Evolutionary conservation across 306 rosid genomes (phyloP).

Genomic region (Rosa multiflora): DNA sequence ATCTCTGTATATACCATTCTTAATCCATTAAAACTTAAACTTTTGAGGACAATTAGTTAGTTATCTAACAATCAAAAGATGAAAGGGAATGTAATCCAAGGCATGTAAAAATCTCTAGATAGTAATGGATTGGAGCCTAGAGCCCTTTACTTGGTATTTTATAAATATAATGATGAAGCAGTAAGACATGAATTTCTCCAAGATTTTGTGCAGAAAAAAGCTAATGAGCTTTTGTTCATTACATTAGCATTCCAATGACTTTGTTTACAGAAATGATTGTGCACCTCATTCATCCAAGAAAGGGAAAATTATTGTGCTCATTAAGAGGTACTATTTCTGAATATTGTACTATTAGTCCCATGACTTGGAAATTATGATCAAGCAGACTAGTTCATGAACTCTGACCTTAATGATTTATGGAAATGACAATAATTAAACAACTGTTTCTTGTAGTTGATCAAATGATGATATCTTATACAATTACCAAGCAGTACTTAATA

Average conservation of each 20-base stretch:
- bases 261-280: neutral
- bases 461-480: neutral
- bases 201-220: neutral
- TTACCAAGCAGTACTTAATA: neutral
- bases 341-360: neutral
- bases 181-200: neutral
- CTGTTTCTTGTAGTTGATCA: neutral
- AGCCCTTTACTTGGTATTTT: neutral
- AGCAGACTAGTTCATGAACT: neutral
- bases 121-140: neutral
- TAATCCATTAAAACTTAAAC: neutral
- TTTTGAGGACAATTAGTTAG: neutral
- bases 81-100: neutral
- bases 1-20: neutral
- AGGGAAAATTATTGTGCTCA: neutral
- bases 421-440: neutral
- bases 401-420: neutral
- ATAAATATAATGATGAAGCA: neutral
- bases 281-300: neutral
- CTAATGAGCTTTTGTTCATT: neutral
- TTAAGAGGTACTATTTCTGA: neutral
- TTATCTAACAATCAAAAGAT: neutral
- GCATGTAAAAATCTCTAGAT: neutral
- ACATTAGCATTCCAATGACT: conserved; percentile 6
- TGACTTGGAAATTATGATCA: neutral